Conservation (phyloP, 805 yeast species). For the Wickerhamiella spandovensis region DNA sequence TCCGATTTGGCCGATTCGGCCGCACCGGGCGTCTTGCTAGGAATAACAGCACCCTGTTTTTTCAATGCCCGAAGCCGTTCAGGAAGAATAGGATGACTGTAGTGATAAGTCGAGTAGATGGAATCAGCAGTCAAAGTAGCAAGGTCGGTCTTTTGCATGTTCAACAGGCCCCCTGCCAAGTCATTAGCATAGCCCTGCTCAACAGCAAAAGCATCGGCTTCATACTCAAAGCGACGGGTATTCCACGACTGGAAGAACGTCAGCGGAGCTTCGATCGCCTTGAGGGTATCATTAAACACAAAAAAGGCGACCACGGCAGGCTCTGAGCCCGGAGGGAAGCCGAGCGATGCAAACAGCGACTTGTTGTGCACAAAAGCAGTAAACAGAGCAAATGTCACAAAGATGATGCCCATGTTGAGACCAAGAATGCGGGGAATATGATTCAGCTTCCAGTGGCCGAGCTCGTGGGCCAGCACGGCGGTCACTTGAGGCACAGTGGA, state of each 20-base stretch:
- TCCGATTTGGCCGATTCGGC: too few relatives aligned
- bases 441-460: slow-evolving; percentile 92
- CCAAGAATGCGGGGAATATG: slow-evolving; percentile 71
- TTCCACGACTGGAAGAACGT: slow-evolving; percentile 55
- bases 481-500: slow-evolving; percentile 68
- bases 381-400: slow-evolving; percentile 56
- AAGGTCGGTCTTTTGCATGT: slow-evolving; percentile 67
- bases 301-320: slow-evolving; percentile 76
- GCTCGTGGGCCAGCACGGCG: slow-evolving; percentile 95
- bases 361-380: slow-evolving; percentile 67
- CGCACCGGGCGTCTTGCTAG: too few relatives aligned
- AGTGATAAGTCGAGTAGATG: slow-evolving; percentile 76
- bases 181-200: slow-evolving; percentile 56
- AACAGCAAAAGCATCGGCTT: slow-evolving; percentile 83
- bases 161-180: slow-evolving; percentile 59
- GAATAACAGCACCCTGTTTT: neutral
- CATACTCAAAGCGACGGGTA: slow-evolving; percentile 79
- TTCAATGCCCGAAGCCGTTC: slow-evolving; percentile 74
- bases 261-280: slow-evolving; percentile 61
- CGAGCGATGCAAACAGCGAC: slow-evolving; percentile 67
- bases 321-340: slow-evolving; percentile 40
- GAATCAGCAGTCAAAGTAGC: slow-evolving; percentile 81
- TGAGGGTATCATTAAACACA: slow-evolving; percentile 62
- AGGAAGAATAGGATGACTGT: slow-evolving; percentile 82
- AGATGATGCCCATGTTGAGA: slow-evolving; percentile 50